Base-by-base conservation (phyloP, 345 rosid species). In the Cardiospermum halicacabum region DNA sequence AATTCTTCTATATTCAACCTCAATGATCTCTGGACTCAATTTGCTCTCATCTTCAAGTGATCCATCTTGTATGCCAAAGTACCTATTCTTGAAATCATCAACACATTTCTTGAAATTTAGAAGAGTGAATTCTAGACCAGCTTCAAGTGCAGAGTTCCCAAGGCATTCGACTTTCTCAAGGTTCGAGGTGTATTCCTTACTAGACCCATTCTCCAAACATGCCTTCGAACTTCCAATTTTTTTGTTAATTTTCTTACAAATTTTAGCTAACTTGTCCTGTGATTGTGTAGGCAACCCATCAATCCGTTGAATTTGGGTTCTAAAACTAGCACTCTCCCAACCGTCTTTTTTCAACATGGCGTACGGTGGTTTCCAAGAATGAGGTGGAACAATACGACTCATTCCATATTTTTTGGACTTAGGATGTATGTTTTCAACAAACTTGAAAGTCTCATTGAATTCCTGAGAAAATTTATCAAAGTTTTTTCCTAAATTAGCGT, bases 361-460 rank as follows among this genome's bases (percentile, higher is more conserved):
- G 77, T 85, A 85, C 10, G 78, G 85, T 28, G 87, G 86, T 60
- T 87, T 50, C 97, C 95, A 87, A 54, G 92, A 81, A 62, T 79
- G 61, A 61, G 96, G 94, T 60, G 94, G 94, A 68, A 85, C 74
- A 60, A 87, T 80, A 53, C 89, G 85, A 72, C 97, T 85, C 47
- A 85, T 74, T 54, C 97, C 97, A 81, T 81, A 78, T 7, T 77
- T 69, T 70, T 84, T 86, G 22, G 82, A 85, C 75, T 26, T 68
- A 22, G 61, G 69, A 55, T 65, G 81, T 75, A 87, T 74, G 80
- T 79, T 88, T 68, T 81, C 70, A 58, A 90, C 77, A 64, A 84
- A 90, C 42, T 76, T 76, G 24, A 85, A 63, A 3, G 84, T 80
- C 69, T 85, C 91, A 61, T 53, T 60, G 48, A 88, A 88, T 73